phyloP scores from a whole-genome alignment of 257 asterid species.

The Solanum virginianum region DNA sequence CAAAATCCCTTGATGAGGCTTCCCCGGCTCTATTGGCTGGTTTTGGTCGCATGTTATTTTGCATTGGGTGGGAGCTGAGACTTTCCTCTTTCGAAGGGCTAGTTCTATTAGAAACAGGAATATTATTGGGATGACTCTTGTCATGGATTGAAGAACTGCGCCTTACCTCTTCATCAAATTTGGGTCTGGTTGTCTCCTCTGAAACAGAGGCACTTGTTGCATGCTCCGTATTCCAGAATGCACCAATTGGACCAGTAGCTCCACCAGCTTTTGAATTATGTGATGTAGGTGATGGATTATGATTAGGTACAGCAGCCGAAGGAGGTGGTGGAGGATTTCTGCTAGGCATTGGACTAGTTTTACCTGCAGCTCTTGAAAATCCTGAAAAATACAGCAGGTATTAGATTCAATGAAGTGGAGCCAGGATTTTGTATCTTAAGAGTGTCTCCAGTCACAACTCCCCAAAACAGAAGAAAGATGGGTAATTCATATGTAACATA shows the following conservation, averaged over 20 bases:
- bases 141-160: conserved; percentile 30
- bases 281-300: conserved; percentile 27
- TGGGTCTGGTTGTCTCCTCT: conserved; percentile 47
- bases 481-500: not conserved
- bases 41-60: conserved; percentile 19
- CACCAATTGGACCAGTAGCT: conserved; percentile 50
- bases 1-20: conserved; percentile 18
- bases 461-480: not conserved
- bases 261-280: conserved; percentile 38
- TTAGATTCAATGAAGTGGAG: not conserved
- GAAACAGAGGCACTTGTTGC: conserved; percentile 42
- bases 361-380: conserved; percentile 47
- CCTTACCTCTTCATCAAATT: conserved; percentile 49
- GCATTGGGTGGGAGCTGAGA: conserved; percentile 8
- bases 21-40: conserved; percentile 18
- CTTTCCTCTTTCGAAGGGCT: conserved; percentile 16
- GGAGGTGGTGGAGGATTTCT: conserved; percentile 90
- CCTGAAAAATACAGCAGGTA: conserved; percentile 31
- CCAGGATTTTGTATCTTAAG: not conserved
- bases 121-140: conserved; percentile 13
- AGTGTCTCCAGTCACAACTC: not conserved
- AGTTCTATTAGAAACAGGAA: conserved; percentile 8
- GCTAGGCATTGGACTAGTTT: conserved; percentile 75
- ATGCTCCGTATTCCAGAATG: conserved; percentile 86
- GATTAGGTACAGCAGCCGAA: conserved; percentile 38